Base-by-base conservation (phyloP, 768 basidiomycete genomes). In the Kwoniella botswanensis region DNA sequence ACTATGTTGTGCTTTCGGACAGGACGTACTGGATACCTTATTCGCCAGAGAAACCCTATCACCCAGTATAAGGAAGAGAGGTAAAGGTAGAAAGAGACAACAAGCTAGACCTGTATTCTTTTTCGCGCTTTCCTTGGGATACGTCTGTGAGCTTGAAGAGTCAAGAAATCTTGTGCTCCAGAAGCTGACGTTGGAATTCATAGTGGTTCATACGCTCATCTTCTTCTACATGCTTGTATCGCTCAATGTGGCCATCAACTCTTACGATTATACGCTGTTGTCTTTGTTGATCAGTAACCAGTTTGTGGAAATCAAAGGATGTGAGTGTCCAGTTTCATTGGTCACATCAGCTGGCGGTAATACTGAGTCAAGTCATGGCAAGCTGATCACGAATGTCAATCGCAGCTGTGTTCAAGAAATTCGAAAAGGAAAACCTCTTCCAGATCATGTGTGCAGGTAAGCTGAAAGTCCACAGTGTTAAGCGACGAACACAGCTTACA, bases 261-360 rank as follows among this genome's bases (percentile, higher is more conserved):
- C 94, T 18, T 99, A 96, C 82, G 95, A 98, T 82, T 92, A 98
- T 77, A 91, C 96, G 2, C 88, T 99, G 7, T 87, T 99, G 52
- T 97, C 95, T 0, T 88, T 99, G 0, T 87, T 99, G 9, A 90
- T 99, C 56, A 97, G 94, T 56, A 99, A 98, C 80, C 97, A 99
- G 83, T 98, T 99, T 78, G 96, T 98, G 43, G 97, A 99, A 84
- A 98, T 98, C 84, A 99, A 99, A 84, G 95, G 96, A 43, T 94
- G 93, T 81, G 52, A 72, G 83, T 79, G 9, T 41, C 18, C 42
- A 18, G 10, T 35, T 22, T 2, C 41, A n/a, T 26, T 24, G 22
- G 15, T 44, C 12, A 44, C n/a, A 55, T 55, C 53, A 54, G 24
- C 64, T 41, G 22, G 17, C 50, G 15, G 11, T 11, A 22, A 17